A percentile compares a stretch with the other conserved stretches of the same genome.
phyloP scores from a whole-genome alignment of 495 filamentous ascomycete species.

The Penicillium turbatum region DNA sequence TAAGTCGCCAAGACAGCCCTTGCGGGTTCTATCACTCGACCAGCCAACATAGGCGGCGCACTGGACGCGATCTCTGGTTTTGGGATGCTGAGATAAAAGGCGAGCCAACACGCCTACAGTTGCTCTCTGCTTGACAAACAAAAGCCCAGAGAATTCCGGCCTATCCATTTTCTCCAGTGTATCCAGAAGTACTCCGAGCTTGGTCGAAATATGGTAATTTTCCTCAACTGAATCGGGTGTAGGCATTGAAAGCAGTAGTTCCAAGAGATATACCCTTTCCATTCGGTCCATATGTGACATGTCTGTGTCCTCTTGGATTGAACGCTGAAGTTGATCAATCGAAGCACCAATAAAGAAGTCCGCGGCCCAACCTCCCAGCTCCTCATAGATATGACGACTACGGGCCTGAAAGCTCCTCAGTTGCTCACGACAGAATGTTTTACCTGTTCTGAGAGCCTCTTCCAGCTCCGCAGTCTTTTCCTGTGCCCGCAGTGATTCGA shows the following conservation, averaged over 20 bases:
- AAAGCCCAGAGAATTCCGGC: constrained; percentile 58
- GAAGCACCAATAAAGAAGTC: constrained; percentile 65
- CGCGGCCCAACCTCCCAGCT: constrained; percentile 70
- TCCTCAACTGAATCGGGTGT: constrained; percentile 19
- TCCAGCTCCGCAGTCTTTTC: constrained; percentile 34
- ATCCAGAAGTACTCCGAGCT: constrained; percentile 51
- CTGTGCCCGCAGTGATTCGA: constrained; percentile 49
- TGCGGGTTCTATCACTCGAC: constrained; percentile 47
- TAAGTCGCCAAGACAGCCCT: constrained; percentile 57
- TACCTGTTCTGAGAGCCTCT: constrained; percentile 43
- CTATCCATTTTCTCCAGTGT: constrained; percentile 44
- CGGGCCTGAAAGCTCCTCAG: constrained; percentile 52
- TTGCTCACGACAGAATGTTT: constrained; percentile 62
- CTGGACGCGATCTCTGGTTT: constrained; percentile 55
- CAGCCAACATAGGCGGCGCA: constrained; percentile 64
- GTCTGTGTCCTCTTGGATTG: constrained; percentile 26
- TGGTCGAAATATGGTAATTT: constrained; percentile 42
- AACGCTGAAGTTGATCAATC: constrained; percentile 44
- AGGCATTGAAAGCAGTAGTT: constrained; percentile 45
- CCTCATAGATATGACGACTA: constrained; percentile 45
- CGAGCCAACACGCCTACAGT: constrained; percentile 64
- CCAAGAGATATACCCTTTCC: constrained; percentile 60
- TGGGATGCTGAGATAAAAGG: constrained; percentile 59
- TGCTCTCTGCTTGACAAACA: constrained; percentile 74
- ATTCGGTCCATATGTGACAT: constrained; percentile 40